Base-by-base conservation (phyloP, 345 rosid genomes). In the Populus deltoides region DNA sequence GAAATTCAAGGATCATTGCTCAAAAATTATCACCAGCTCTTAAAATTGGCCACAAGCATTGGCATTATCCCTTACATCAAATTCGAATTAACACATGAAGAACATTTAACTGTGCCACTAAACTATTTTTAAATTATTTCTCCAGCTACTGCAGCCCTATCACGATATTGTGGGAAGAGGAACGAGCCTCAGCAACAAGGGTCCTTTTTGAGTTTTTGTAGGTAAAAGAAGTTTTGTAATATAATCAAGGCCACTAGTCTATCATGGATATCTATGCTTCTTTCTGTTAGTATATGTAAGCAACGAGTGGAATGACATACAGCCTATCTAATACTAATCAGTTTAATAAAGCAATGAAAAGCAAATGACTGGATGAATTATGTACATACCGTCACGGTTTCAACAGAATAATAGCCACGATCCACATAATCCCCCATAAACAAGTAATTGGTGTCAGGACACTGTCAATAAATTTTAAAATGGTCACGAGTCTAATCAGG, bases 391-490 rank as follows among this genome's bases (percentile, higher is more conserved):
- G 99, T 89, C 45, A 95, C 98, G 80, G 99, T 95, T 85, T 95
- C 99, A 71, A 95, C 96, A 51, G 99, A 95, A 81, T 95, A 95
- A 85, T 95, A 95, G 41, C 98, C 98, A 81, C 97, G 97, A 73
- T 95, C 97, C 51, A 95, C 99, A 77, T 95, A 93, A 80, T 95
- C 98, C 82, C 99, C 97, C 98, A 94, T 94, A 79, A 94, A 94
- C 80, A 94, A 85, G 86, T 94, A 94, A 85, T 91, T 94, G 75
- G 97, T 92, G 79, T 94, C 98, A 53, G 98, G 98, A 80, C 97
- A 94, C 98, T 94, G 83, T 53, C 67, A 36, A 73, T 72, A 45
- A 85, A 53, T 47, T 53, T 53, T 17, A 53, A 73, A 68, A 74
- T 51, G 33, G 74, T 49, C 2, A 43, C 39, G 45, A 71, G 65